Evolutionary conservation across 176 grass and related monocot genomes (phyloP), one percentile per base, ranked within the genome.

Genomic region (Thalia dealbata): DNA sequence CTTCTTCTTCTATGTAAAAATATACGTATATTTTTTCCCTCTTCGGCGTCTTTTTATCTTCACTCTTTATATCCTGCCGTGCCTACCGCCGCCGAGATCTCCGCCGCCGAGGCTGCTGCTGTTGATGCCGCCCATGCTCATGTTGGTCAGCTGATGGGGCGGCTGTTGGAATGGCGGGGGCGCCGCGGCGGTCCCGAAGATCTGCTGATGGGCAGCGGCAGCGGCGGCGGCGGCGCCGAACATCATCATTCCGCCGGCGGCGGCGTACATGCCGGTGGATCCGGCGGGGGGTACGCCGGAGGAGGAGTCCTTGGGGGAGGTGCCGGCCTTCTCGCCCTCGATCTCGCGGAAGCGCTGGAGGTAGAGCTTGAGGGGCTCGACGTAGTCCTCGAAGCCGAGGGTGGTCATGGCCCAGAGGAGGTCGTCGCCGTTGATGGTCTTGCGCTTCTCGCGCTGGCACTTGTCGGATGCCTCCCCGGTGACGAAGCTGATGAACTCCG

Each of bases 391-490:
- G 83, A 96, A 96, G 21, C 92, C 92, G 78, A 96, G 84, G 56
- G 89, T 96, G 65, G 86, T 88, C 89, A 92, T 92, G 74, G 92
- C 86, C 92, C 92, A 96, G 63, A 96, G 89, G 1, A 96, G 86
- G 81, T 96, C 92, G 79, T 96, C 92, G 56, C 92, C 92, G 73
- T 96, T 96, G 70, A 96, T 87, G 64, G 92, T 96, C 92, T 96
- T 96, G 69, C 92, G 78, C 84, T 96, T 96, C 84, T 96, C 92
- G 10, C 92, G 82, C 86, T 92, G 89, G 80, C 92, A 96, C 84
- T 92, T 96, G 82, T 96, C 92, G 81, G 92, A 96, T 46, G 92
- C 92, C 86, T 96, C 92, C 18, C 92, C 92, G 10, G 92, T 96
- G 71, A 96, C 87, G 84, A 96, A 96, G 75, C 89, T 92, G 69